Evolutionary conservation across 2,329 filamentous ascomycete species (phyloP), one percentile per base, ranked within the genome.

Genomic region (Trichoderma sp.): DNA sequence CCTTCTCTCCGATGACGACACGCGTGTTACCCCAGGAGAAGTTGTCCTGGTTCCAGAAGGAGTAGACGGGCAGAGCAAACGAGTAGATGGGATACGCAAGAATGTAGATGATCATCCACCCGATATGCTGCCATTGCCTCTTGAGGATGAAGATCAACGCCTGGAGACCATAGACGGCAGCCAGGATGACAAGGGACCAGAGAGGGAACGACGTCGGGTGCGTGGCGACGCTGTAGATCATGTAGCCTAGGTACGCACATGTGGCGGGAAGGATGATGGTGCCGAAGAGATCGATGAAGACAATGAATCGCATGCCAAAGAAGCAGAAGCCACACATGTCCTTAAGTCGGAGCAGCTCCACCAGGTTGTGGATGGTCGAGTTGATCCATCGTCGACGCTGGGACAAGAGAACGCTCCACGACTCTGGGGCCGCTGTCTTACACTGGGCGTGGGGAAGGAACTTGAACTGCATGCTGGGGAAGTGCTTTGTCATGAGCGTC

Each of bases 11-110:
- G 70, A 98, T 91, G 70, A 99, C 95, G 69, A 99, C 88, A 85
- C 95, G 93, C 1, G 95, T 99, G 80, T 95, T 98, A 84, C 95
- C 95, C 95, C 95, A 99, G 2, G 89, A 89, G 83, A 99, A 99
- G 80, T 99, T 94, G 78, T 99, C 95, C 78, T 97, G 93, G 79
- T 97, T 96, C 95, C 95, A 99, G 89, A 99, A 99, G 0, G 94
- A 97, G 81, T 98, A 99, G 68, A 99, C 81, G 0, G 95, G 95
- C 14, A 99, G 85, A 68, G 96, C 75, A 72, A 99, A 91, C 4
- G 90, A 95, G 81, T 94, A 97, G 71, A 99, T 90, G 0, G 95
- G 95, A 81, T 91, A 97, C 3, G 95, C 95, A n/a, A 96, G 71
- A 68, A 99, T 85, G 79, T 99, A 99, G 75, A 99, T 98, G 70